Conservation (phyloP, 2,329 filamentous ascomycete species). For the Scytalidium lignicola region DNA sequence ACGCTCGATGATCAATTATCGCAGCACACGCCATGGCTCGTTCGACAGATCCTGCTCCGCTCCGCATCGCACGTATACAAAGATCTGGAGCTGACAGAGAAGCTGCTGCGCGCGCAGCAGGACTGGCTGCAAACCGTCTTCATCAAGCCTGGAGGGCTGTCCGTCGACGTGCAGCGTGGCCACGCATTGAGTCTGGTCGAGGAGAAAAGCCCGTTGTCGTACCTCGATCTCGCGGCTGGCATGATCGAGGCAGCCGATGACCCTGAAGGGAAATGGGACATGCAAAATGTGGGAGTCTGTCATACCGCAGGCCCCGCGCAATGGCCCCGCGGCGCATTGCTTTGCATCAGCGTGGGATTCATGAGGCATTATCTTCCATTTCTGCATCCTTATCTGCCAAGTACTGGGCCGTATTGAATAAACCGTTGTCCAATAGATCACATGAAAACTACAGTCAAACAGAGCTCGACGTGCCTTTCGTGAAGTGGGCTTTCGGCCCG, state of each 20-base stretch:
- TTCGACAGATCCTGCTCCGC: constrained; percentile 25
- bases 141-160: constrained; percentile 38
- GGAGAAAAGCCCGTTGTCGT: constrained; percentile 34
- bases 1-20: constrained; percentile 35
- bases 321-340: not conserved
- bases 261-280: constrained; percentile 15
- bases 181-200: constrained; percentile 34
- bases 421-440: too few relatives aligned
- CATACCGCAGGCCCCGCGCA: not conserved
- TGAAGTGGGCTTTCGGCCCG: too few relatives aligned
- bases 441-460: not conserved
- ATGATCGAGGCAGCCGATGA: constrained; percentile 44
- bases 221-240: constrained; percentile 38
- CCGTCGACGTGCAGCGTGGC: constrained; percentile 26
- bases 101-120: constrained; percentile 30
- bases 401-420: not conserved
- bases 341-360: constrained; percentile 2
- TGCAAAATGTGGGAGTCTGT: not conserved
- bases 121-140: constrained; percentile 34
- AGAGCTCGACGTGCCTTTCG: not conserved
- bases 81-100: constrained; percentile 32
- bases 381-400: constrained; percentile 4
- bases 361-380: constrained; percentile 5
- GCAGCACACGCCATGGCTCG: constrained; percentile 22
- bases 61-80: constrained; percentile 34